Percentiles rank a stretch among this genome's conserved stretches.
phyloP scores from a whole-genome alignment of 805 yeast genomes.

The Kluyveromyces lactis region DNA sequence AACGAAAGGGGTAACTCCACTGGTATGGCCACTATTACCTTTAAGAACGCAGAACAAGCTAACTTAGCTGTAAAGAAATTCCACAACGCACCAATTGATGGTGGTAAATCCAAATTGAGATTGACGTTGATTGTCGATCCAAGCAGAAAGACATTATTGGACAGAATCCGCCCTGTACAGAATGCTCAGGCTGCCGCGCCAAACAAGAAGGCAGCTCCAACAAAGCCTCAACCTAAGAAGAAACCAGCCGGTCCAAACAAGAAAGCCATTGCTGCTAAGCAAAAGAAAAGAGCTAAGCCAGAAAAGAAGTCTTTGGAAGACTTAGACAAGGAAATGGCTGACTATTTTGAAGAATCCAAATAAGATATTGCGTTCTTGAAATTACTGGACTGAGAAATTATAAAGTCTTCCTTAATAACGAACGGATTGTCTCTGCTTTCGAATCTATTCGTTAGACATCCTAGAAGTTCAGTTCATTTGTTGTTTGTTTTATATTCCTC shows the following conservation, averaged over 20 bases:
- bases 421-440: no score
- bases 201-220: conserved; percentile 7
- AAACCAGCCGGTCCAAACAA: conserved; percentile 24
- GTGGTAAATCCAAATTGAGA: conserved; percentile 69
- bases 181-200: conserved; percentile 1
- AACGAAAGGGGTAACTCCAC: conserved; percentile 84
- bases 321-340: conserved; percentile 97
- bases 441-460: no score
- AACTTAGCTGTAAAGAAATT: conserved; percentile 70
- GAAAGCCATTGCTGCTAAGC: conserved; percentile 30
- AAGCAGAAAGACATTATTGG: conserved; percentile 59
- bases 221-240: conserved; percentile 5
- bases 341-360: conserved; percentile 55
- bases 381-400: no score
- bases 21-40: conserved; percentile 84
- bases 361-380: background rate
- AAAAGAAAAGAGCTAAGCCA: conserved; percentile 30
- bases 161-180: conserved; percentile 52
- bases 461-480: no score
- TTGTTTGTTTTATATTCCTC: no score
- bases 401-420: no score
- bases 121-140: conserved; percentile 84
- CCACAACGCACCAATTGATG: conserved; percentile 91
- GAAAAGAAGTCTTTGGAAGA: conserved; percentile 79
- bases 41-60: conserved; percentile 63